phyloP scores from a whole-genome alignment of 441 rosid genomes.

The Pelargonium myrrhifolium region DNA sequence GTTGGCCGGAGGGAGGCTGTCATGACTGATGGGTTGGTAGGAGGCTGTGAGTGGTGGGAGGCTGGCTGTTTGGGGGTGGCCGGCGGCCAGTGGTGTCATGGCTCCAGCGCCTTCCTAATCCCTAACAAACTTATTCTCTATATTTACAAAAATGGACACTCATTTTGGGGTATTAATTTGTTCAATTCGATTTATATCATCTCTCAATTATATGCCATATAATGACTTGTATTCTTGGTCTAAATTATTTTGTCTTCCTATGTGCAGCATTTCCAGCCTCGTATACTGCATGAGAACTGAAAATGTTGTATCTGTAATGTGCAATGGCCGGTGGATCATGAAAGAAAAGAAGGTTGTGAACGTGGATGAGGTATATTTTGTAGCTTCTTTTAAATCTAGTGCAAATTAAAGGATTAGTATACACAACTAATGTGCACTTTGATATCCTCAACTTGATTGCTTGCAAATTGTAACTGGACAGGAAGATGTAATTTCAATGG shows the following conservation, averaged over 20 bases:
- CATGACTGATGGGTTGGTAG: too few species aligned
- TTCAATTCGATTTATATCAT: background rate
- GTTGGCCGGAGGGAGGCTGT: too few species aligned
- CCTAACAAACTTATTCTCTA: too few species aligned
- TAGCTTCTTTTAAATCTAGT: background rate
- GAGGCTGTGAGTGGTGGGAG: too few species aligned
- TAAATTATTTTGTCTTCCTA: conserved; percentile 3
- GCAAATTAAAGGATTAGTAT: too few species aligned
- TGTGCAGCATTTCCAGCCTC: conserved; percentile 53
- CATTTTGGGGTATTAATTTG: background rate
- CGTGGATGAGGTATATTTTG: conserved; percentile 42
- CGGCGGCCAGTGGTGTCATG: too few species aligned
- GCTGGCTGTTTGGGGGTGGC: too few species aligned
- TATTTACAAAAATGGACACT: too few species aligned
- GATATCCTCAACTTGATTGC: background rate
- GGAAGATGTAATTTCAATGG: conserved; percentile 41
- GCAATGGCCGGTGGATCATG: conserved; percentile 75
- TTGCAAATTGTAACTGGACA: conserved; percentile 17
- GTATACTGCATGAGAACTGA: conserved; percentile 64
- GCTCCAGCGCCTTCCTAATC: too few species aligned
- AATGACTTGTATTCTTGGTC: background rate
- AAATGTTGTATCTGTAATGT: conserved; percentile 59
- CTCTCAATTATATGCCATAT: background rate
- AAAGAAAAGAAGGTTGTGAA: conserved; percentile 49
- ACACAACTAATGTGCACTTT: too few species aligned